Evolutionary conservation across 441 rosid genomes (phyloP).

Genomic region (Dalechampia spathulata): DNA sequence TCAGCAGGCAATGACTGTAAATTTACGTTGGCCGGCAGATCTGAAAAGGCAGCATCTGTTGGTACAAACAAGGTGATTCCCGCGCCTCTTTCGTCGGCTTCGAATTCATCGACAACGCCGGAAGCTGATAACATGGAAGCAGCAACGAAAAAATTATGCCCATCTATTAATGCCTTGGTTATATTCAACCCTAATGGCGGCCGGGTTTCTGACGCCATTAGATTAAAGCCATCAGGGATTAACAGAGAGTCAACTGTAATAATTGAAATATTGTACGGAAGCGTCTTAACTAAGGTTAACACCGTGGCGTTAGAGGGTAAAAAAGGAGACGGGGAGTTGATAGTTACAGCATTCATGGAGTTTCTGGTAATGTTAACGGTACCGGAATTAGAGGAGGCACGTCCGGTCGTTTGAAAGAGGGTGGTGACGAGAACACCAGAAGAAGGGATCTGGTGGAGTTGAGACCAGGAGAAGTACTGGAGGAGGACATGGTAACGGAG

Average conservation of each 20-base stretch:
- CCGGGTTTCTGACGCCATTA: constrained; percentile 63
- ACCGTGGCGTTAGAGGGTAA: constrained; percentile 53
- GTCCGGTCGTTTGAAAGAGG: constrained; percentile 70
- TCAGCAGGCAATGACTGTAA: constrained; percentile 72
- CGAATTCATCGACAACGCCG: constrained; percentile 64
- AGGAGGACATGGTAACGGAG: constrained; percentile 79
- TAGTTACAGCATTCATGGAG: constrained; percentile 39
- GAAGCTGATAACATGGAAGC: constrained; percentile 72
- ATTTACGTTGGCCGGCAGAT: constrained; percentile 47
- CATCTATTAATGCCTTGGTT: constrained; percentile 60
- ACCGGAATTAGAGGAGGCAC: constrained; percentile 54
- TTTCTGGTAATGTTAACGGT: constrained; percentile 65
- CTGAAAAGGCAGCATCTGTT: constrained; percentile 62
- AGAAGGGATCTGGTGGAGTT: constrained; percentile 56
- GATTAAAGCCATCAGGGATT: constrained; percentile 54
- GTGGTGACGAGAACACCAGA: constrained; percentile 53
- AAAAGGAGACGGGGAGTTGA: constrained; percentile 43
- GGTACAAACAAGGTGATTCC: constrained; percentile 87
- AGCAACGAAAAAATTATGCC: constrained; percentile 75
- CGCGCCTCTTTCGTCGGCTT: constrained; percentile 76
- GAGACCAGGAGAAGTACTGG: constrained; percentile 54
- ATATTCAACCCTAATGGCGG: constrained; percentile 59
- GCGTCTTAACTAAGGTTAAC: constrained; percentile 39
- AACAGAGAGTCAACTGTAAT: constrained; percentile 52
- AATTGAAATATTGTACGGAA: constrained; percentile 63